These are phyloP conservation scores for Calonectria pseudoreteaudii DNA, from an alignment of 2,329 filamentous ascomycete species.

Conservation along the genomic window DNA sequence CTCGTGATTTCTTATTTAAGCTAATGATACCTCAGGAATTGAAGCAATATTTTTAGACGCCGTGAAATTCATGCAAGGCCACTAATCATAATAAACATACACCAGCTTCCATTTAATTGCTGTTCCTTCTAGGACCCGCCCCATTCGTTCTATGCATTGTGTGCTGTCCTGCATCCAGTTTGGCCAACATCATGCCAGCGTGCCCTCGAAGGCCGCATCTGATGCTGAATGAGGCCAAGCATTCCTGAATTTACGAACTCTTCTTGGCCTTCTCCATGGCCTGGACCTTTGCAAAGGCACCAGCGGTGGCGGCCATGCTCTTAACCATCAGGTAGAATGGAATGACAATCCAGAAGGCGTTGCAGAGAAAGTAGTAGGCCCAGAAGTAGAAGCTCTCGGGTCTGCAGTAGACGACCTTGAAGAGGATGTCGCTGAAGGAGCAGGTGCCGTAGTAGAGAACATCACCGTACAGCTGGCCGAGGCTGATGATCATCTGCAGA, in stretches of 20 bases:
- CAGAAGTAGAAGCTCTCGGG: conserved; percentile 66
- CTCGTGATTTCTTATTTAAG: neutral
- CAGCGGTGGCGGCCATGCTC: conserved; percentile 42
- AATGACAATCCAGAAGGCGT: conserved; percentile 66
- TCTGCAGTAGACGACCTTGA: conserved; percentile 58
- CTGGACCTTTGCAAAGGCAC: conserved; percentile 45
- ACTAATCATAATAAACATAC: neutral
- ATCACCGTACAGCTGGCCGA: conserved; percentile 64
- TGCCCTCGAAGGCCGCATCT: no score
- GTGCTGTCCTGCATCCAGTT: neutral
- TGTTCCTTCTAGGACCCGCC: neutral
- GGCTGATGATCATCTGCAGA: conserved; percentile 59
- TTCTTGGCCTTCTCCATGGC: conserved; percentile 27
- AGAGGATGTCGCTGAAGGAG: conserved; percentile 54
- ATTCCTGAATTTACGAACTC: neutral
- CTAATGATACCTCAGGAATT: neutral
- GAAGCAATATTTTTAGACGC: neutral
- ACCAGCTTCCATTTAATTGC: no score
- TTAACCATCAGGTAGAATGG: conserved; percentile 50
- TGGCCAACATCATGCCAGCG: neutral
- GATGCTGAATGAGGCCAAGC: no score
- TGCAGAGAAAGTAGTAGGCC: conserved; percentile 64
- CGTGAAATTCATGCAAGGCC: neutral
- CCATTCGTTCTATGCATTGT: neutral
- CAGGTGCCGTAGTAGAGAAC: conserved; percentile 64